These are phyloP conservation scores for Phytopythium sindhum DNA, from an alignment of 352 stramenopile species.

Conservation along the genomic window DNA sequence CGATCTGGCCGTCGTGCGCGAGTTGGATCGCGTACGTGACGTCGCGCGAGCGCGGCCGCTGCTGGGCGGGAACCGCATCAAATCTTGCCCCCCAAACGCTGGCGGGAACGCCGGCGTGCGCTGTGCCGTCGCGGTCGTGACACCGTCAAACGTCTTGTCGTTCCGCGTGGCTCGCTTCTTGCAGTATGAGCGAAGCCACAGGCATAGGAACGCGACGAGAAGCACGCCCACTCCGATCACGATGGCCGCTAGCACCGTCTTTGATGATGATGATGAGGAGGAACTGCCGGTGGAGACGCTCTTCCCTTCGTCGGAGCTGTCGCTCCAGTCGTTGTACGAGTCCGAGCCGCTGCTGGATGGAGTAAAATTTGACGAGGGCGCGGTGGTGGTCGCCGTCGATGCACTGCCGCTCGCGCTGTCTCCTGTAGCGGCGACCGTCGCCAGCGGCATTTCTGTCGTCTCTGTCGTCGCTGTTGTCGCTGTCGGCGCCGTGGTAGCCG, in stretches of 20 bases:
- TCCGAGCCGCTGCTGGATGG: not conserved
- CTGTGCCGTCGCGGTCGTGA: not conserved
- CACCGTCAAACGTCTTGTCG: not conserved
- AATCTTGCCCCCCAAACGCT: not conserved
- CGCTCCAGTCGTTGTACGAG: slow-evolving; percentile 9
- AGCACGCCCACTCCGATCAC: slow-evolving; percentile 1
- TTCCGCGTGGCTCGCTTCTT: not conserved
- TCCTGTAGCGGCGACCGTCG: not conserved
- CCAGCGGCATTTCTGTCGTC: slow-evolving; percentile 1
- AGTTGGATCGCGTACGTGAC: slow-evolving; percentile 2
- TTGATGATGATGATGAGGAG: not conserved
- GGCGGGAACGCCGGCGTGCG: not conserved
- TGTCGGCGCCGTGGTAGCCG: not conserved
- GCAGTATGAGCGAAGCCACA: slow-evolving; percentile 4
- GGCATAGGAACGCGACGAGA: not conserved
- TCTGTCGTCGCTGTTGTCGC: not conserved
- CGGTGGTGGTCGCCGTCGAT: not conserved
- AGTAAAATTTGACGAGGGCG: not conserved
- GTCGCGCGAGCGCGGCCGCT: not conserved
- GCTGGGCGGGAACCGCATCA: not conserved
- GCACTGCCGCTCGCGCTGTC: not conserved
- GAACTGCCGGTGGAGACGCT: not conserved
- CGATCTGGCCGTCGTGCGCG: not conserved
- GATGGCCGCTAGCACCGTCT: not conserved
- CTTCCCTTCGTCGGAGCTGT: not conserved